Percentiles rank a stretch among this genome's conserved stretches.
These are phyloP conservation scores for Xylariomycetidae sp. DNA, from an alignment of 2,329 filamentous ascomycete species.

Conservation along the genomic window DNA sequence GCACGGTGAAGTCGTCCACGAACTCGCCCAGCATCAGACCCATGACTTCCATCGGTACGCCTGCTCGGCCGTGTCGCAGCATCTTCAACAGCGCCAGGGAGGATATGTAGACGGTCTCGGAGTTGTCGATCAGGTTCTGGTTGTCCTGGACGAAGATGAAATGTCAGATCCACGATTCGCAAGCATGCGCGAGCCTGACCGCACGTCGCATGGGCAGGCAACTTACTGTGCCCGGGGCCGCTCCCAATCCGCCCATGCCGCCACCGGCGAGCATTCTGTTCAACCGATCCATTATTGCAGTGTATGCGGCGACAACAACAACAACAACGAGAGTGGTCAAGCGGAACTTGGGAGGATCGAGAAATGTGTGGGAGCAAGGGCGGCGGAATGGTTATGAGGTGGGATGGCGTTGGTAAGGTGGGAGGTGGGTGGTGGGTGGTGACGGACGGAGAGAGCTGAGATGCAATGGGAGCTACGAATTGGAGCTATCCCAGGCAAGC, in stretches of 20 bases:
- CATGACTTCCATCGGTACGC: slow-evolving; percentile 99
- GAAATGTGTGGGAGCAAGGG: background rate
- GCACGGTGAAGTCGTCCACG: slow-evolving; percentile 97
- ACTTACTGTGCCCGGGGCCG: slow-evolving; percentile 56
- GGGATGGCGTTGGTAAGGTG: slow-evolving; percentile 1
- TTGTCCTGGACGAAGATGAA: slow-evolving; percentile 60
- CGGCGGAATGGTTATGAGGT: background rate
- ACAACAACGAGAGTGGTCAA: background rate
- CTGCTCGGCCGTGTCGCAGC: slow-evolving; percentile 92
- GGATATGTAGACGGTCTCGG: slow-evolving; percentile 98
- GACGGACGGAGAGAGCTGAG: slow-evolving; percentile 9
- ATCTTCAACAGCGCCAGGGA: slow-evolving; percentile 97
- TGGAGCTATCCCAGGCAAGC: slow-evolving; percentile 9
- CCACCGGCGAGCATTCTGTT: slow-evolving; percentile 76
- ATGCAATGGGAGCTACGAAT: slow-evolving; percentile 9
- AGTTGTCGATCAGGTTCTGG: slow-evolving; percentile 90
- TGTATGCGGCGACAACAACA: slow-evolving; percentile 1
- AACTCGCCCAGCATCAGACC: slow-evolving; percentile 98
- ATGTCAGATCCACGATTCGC: slow-evolving; percentile 8
- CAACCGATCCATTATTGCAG: slow-evolving; percentile 72
- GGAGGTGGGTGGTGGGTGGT: slow-evolving; percentile 1
- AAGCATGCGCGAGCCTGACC: background rate
- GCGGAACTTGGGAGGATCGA: background rate
- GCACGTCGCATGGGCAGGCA: slow-evolving; percentile 4
- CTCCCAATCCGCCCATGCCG: slow-evolving; percentile 59